These are phyloP conservation scores for Selaginella moellendorffii DNA, from an alignment of 75 land plant species.

Conservation along the genomic window DNA sequence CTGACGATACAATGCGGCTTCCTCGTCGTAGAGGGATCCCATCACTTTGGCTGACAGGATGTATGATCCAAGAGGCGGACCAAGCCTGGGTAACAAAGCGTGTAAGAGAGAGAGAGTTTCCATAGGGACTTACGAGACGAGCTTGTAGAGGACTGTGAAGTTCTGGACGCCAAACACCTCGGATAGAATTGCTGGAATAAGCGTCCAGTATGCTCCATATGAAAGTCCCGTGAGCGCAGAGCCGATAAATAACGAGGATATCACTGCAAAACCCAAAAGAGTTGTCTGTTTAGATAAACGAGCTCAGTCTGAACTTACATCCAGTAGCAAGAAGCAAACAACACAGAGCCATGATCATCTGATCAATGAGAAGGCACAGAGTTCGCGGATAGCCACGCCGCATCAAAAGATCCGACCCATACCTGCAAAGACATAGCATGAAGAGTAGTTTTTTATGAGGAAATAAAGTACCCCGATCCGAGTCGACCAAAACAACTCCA, in stretches of 20 bases:
- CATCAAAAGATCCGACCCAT: conserved; percentile 28
- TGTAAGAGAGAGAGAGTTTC: background rate
- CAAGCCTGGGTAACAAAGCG: background rate
- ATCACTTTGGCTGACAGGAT: conserved; percentile 31
- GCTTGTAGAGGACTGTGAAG: conserved; percentile 35
- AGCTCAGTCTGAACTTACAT: conserved; percentile 14
- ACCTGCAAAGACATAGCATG: conserved; percentile 12
- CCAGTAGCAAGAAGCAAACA: conserved; percentile 32
- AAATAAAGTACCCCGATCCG: conserved; percentile 20
- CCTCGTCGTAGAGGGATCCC: conserved; percentile 25
- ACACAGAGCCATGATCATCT: conserved; percentile 19
- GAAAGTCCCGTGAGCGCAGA: conserved; percentile 30
- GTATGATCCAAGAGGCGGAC: conserved; percentile 21
- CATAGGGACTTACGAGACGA: conserved; percentile 26
- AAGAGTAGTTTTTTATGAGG: background rate
- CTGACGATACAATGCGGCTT: conserved; percentile 12
- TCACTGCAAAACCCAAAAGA: background rate
- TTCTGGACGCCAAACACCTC: conserved; percentile 29
- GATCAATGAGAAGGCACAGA: conserved; percentile 23
- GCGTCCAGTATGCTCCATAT: conserved; percentile 38
- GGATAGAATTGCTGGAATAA: conserved; percentile 27
- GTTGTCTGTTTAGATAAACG: background rate
- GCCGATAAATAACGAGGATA: background rate
- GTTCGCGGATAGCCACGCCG: conserved; percentile 29
- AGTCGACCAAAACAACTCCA: conserved; percentile 42